Evolutionary conservation across 2,329 filamentous ascomycete species (phyloP), one percentile per base, ranked within the genome.

Genomic region (Fusarium duplospermum): DNA sequence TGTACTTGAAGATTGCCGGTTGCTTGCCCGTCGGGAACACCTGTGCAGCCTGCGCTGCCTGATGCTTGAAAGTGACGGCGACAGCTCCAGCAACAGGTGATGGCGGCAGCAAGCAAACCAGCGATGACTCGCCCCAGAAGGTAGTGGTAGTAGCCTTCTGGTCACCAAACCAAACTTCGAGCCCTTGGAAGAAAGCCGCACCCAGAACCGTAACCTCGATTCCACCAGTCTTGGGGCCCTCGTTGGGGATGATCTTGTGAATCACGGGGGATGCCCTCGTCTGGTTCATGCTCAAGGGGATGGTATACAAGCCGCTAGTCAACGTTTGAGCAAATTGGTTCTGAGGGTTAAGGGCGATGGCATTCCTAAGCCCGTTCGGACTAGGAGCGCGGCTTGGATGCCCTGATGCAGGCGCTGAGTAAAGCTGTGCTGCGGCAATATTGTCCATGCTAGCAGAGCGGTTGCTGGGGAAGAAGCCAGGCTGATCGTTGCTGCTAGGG

Each of bases 161-260:
- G 36, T 88, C 85, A 24, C 95, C 95, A 81, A 98, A 98, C 82
- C 95, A 93, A 64, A 98, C 93, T 71, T 95, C 93, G 71, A 97
- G 88, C 1, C 82, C 93, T 70, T 89, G 92, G 73, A 91, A 92
- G 80, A 98, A 97, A 16, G 92, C 91, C 73, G 91, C 93, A 20
- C 95, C 95, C 10, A 97, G 86, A 65, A 96, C 89, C 0, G 94
- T 96, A 4, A 98, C 94, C 81, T 98, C 95, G 62, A 94, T 95
- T 47, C 95, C 95, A 68, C 95, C 95, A 38, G 90, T 90, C 67
- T 92, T 93, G 8, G 95, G 93, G 0, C 95, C 95, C 81, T 97
- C 93, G 33, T 89, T 89, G 0, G 95, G 95, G 38, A 96, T 94
- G 70, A 98, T 88, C 81, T 95, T 96, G 80, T 94, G 92, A 24